Evolutionary conservation across 2,329 filamentous ascomycete genomes (phyloP).

Genomic region (Helotiales sp.): DNA sequence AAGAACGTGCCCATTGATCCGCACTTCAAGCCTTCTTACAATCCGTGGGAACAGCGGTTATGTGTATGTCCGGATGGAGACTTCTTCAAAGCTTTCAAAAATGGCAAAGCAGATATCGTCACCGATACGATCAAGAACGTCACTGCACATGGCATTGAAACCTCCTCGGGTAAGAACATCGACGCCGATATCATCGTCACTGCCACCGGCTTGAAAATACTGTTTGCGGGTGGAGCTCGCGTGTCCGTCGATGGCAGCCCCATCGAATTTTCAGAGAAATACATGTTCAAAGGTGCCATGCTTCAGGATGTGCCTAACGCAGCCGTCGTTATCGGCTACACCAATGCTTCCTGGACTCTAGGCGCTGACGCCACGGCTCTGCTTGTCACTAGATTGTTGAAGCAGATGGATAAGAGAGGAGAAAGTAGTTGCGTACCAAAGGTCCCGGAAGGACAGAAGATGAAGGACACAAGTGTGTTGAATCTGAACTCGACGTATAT

Average conservation of each 20-base stretch:
- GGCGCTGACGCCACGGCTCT: constrained; percentile 50
- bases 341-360: constrained; percentile 66
- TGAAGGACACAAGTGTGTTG: constrained; percentile 18
- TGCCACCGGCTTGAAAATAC: constrained; percentile 64
- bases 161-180: constrained; percentile 36
- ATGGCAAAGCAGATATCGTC: constrained; percentile 46
- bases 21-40: constrained; percentile 65
- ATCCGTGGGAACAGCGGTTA: constrained; percentile 73
- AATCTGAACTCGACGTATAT: constrained; percentile 32
- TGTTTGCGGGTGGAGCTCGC: constrained; percentile 53
- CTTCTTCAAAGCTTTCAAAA: constrained; percentile 52
- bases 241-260: constrained; percentile 54
- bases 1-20: constrained; percentile 51
- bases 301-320: constrained; percentile 66
- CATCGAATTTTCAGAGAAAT: constrained; percentile 50
- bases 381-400: constrained; percentile 31
- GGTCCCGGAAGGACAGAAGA: constrained; percentile 7
- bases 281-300: constrained; percentile 65
- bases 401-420: constrained; percentile 27
- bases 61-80: constrained; percentile 63
- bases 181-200: constrained; percentile 68
- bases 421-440: constrained; percentile 20
- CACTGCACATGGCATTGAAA: constrained; percentile 46
- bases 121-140: constrained; percentile 55
- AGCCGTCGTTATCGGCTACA: constrained; percentile 62